Conservation (phyloP, 176 grass and related monocot genomes). For the Sorghum bicolor region DNA sequence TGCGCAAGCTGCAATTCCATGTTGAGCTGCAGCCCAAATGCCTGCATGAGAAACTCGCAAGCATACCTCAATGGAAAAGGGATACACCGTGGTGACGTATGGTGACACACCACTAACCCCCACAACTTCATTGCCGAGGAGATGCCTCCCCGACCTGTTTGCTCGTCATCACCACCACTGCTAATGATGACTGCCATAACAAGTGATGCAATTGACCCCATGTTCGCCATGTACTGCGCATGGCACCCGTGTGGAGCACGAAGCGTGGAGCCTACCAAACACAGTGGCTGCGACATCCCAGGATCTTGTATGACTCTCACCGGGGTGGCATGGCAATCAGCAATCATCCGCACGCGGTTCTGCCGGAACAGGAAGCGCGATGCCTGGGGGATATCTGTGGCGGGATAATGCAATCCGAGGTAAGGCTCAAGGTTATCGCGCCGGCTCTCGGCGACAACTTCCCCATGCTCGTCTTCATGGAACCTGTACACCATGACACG, state of each 20-base stretch:
- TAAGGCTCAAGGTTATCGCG: conserved; percentile 83
- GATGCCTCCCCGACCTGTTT: conserved; percentile 29
- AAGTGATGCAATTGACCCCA: conserved; percentile 93
- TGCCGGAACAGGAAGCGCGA: conserved; percentile 97
- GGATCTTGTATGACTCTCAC: conserved; percentile 86
- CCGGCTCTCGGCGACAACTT: conserved; percentile 79
- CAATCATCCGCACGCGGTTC: conserved; percentile 94
- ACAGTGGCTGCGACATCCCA: conserved; percentile 63
- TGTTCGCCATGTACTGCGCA: conserved; percentile 96
- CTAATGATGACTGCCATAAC: conserved; percentile 93
- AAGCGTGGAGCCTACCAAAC: conserved; percentile 92
- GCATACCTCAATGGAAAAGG: conserved; percentile 90
- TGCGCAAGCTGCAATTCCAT: conserved; percentile 95
- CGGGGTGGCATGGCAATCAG: conserved; percentile 61
- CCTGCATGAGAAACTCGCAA: conserved; percentile 97
- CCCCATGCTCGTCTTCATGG: conserved; percentile 95
- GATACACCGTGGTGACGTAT: conserved; percentile 83
- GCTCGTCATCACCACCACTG: conserved; percentile 59
- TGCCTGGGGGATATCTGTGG: conserved; percentile 95
- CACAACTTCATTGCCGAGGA: conserved; percentile 75
- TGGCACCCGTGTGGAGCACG: conserved; percentile 84
- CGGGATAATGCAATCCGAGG: conserved; percentile 89
- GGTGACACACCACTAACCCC: conserved; percentile 97
- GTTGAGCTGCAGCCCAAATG: conserved; percentile 90
- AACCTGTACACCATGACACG: conserved; percentile 99